These are phyloP conservation scores for Wickerhamomyces silvicola DNA, from an alignment of 805 yeast species.

Conservation along the genomic window DNA sequence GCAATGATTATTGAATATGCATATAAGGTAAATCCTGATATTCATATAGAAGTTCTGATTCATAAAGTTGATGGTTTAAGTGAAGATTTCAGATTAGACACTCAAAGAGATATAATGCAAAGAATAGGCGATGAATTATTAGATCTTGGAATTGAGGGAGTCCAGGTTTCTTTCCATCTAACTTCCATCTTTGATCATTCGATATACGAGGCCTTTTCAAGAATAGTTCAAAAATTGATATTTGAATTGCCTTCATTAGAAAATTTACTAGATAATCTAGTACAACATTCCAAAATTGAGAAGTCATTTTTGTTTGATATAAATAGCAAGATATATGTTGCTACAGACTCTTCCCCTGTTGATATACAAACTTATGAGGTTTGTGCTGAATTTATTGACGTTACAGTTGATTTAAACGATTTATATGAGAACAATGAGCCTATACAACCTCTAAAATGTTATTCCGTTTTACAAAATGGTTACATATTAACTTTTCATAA, in stretches of 20 bases:
- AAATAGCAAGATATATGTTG: constrained; percentile 87
- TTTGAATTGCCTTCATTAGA: constrained; percentile 86
- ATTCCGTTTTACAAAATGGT: constrained; percentile 76
- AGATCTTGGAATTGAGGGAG: constrained; percentile 87
- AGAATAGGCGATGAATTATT: constrained; percentile 88
- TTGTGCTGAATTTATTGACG: constrained; percentile 95
- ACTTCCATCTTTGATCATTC: constrained; percentile 95
- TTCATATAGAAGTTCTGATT: constrained; percentile 86
- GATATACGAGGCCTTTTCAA: constrained; percentile 89
- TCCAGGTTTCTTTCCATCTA: constrained; percentile 82
- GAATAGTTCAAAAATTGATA: constrained; percentile 86
- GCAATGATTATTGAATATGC: constrained; percentile 87
- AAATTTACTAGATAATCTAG: constrained; percentile 79
- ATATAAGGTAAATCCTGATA: constrained; percentile 71
- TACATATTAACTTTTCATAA: constrained; percentile 78
- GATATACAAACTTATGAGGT: constrained; percentile 94
- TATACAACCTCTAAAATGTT: constrained; percentile 47
- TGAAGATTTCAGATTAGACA: constrained; percentile 90
- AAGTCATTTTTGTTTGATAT: constrained; percentile 91
- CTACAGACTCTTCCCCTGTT: constrained; percentile 93
- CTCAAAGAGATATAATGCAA: constrained; percentile 95
- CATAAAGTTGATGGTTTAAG: constrained; percentile 94
- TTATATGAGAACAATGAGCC: constrained; percentile 38
- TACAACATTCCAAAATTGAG: constrained; percentile 85
- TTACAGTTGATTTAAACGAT: constrained; percentile 81